Evolutionary conservation across 257 asterid genomes (phyloP).

Genomic region (Solanum gracilifrons): DNA sequence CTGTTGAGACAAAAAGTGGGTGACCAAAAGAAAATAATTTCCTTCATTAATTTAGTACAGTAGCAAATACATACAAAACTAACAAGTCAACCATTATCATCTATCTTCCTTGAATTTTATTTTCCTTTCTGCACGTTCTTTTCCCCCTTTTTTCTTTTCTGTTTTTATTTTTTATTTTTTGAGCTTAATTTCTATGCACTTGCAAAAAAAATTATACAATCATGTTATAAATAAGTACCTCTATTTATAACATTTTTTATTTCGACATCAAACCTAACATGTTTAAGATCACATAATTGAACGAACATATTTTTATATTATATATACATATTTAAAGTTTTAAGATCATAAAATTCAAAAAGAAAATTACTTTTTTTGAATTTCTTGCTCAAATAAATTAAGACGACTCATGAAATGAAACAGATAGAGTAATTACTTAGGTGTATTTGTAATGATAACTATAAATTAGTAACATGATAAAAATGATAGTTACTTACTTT

Average conservation of each 20-base stretch:
- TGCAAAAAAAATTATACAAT: background rate
- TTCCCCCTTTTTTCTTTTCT: background rate
- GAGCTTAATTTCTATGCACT: background rate
- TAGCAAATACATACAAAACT: background rate
- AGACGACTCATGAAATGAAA: background rate
- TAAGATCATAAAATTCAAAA: background rate
- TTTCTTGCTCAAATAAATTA: background rate
- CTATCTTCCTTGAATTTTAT: background rate
- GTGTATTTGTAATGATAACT: background rate
- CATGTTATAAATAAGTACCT: background rate
- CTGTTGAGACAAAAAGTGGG: conserved; percentile 1
- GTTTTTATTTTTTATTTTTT: background rate
- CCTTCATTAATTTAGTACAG: background rate
- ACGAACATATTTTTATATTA: background rate
- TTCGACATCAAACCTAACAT: background rate
- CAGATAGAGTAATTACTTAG: background rate
- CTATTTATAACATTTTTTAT: background rate
- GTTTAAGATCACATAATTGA: background rate
- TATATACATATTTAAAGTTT: background rate
- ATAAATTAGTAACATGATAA: background rate
- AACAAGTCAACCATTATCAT: conserved; percentile 6
- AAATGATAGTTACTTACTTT: background rate
- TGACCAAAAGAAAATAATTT: background rate
- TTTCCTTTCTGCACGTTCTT: conserved; percentile 7
- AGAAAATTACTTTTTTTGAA: background rate